Percentiles rank a stretch among this genome's conserved stretches.
Conservation (phyloP, 371 early-diverging fungal genomes). For the Apophysomyces sp. region DNA sequence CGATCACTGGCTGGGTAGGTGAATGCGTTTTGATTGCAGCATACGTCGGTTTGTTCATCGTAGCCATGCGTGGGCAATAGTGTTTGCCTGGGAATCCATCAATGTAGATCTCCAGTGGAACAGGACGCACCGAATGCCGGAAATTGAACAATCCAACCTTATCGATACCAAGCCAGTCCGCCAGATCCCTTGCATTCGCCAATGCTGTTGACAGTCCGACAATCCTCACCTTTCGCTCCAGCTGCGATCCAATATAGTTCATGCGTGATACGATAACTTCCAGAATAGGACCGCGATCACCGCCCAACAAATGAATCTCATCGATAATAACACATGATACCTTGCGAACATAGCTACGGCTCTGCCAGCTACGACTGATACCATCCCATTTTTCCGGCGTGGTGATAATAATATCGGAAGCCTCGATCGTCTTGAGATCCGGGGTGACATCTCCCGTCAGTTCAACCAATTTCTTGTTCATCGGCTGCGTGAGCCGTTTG, state of each 20-base stretch:
- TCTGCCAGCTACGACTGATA: conserved; percentile 91
- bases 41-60: conserved; percentile 97
- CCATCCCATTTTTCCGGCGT: conserved; percentile 99
- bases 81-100: conserved; percentile 96
- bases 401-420: conserved; percentile 95
- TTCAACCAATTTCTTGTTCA: conserved; percentile 88
- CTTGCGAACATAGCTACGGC: conserved; percentile 76
- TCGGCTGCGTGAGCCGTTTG: conserved; percentile 68
- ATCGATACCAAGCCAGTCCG: conserved; percentile 93
- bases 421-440: conserved; percentile 80
- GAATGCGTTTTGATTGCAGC: conserved; percentile 92
- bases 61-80: conserved; percentile 94
- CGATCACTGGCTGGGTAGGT: conserved; percentile 89
- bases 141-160: conserved; percentile 91
- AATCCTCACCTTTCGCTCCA: conserved; percentile 79
- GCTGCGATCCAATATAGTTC: conserved; percentile 87
- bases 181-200: conserved; percentile 97
- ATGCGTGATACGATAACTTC: conserved; percentile 98
- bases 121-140: conserved; percentile 92
- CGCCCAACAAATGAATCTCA: conserved; percentile 98
- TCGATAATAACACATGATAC: conserved; percentile 96
- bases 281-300: conserved; percentile 96
- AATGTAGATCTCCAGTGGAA: conserved; percentile 94
- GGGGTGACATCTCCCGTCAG: conserved; percentile 98
- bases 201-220: conserved; percentile 98